Evolutionary conservation across 140 eudicot species (phyloP).

Genomic region (Cichorium intybus): DNA sequence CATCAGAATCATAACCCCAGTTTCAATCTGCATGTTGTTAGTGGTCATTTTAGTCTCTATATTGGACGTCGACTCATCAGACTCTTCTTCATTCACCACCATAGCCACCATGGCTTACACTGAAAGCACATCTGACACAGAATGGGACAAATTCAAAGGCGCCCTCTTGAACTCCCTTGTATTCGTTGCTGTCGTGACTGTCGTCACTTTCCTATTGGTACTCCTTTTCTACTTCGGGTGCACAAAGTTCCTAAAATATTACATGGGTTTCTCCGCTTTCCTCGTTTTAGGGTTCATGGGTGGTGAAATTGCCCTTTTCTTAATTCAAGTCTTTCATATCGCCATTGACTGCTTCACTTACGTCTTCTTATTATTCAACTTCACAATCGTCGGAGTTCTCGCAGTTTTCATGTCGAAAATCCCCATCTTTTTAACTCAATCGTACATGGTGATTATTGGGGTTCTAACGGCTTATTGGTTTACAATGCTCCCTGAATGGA

Average conservation of each 20-base stretch:
- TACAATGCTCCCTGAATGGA: constrained; percentile 93
- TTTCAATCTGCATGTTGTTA: constrained; percentile 83
- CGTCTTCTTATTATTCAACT: constrained; percentile 54
- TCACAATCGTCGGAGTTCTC: constrained; percentile 83
- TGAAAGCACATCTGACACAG: constrained; percentile 69
- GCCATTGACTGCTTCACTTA: constrained; percentile 62
- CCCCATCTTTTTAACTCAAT: constrained; percentile 78
- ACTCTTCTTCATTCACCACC: constrained; percentile 48
- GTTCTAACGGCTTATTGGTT: constrained; percentile 97
- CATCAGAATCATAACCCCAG: constrained; percentile 82
- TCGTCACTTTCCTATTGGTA: constrained; percentile 74
- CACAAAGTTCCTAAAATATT: constrained; percentile 82
- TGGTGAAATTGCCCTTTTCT: constrained; percentile 62
- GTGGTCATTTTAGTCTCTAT: constrained; percentile 76
- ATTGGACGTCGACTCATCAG: constrained; percentile 40
- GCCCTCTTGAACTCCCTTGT: constrained; percentile 92
- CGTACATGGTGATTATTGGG: constrained; percentile 84
- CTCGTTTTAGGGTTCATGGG: constrained; percentile 90
- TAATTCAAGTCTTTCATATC: constrained; percentile 47
- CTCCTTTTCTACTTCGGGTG: constrained; percentile 89
- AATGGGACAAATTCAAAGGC: constrained; percentile 90
- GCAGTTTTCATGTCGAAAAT: constrained; percentile 80
- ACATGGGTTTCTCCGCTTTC: constrained; percentile 92
- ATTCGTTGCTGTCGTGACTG: constrained; percentile 82
- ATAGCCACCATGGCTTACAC: constrained; percentile 78